These are phyloP conservation scores for Buxus sempervirens DNA, from an alignment of 164 flowering plant species.

Conservation along the genomic window DNA sequence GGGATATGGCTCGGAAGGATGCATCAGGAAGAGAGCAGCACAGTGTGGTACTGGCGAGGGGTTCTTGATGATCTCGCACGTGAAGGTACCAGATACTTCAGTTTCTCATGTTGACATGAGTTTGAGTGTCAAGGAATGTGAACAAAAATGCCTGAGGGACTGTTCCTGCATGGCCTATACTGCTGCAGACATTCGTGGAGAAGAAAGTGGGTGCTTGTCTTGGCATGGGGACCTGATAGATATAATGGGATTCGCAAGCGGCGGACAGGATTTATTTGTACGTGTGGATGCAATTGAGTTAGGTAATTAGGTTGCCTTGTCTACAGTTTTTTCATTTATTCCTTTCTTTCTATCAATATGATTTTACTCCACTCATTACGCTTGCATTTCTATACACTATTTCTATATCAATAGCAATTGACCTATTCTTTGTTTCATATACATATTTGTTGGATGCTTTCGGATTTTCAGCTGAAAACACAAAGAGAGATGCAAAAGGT, in stretches of 20 bases:
- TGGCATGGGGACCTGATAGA: slow-evolving; percentile 8
- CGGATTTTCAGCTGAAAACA: slow-evolving; percentile 7
- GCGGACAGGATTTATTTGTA: slow-evolving; percentile 1
- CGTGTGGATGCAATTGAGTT: background rate
- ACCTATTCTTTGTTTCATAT: background rate
- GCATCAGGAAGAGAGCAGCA: slow-evolving; percentile 2
- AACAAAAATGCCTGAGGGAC: slow-evolving; percentile 4
- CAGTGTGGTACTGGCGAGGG: background rate
- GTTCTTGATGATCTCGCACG: background rate
- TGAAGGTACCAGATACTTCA: slow-evolving; percentile 8
- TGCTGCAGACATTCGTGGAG: background rate
- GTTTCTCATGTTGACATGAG: background rate
- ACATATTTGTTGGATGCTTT: background rate
- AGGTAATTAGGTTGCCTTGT: background rate
- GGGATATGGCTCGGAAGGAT: slow-evolving; percentile 14
- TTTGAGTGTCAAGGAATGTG: background rate
- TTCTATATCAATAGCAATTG: background rate
- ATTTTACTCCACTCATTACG: too few relatives aligned
- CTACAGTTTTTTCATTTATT: background rate
- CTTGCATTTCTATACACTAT: background rate
- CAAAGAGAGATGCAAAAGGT: background rate
- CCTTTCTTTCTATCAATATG: too few relatives aligned
- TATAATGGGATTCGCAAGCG: background rate
- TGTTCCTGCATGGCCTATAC: slow-evolving; percentile 12
- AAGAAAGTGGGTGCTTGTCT: background rate